Conservation (phyloP, 768 basidiomycete genomes). For the Harrya chromipes region DNA sequence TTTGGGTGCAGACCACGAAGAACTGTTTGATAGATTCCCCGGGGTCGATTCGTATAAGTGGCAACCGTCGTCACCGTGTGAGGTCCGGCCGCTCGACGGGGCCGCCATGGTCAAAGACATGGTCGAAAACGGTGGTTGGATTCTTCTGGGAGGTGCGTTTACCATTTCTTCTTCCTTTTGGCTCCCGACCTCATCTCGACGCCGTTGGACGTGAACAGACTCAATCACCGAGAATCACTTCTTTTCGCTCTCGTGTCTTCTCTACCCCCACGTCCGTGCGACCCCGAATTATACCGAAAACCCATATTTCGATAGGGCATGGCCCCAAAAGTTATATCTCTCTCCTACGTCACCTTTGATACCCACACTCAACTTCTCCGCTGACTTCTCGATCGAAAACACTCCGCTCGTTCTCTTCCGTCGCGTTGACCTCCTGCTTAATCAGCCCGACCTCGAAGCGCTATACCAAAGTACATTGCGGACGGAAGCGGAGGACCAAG, state of each 20-base stretch:
- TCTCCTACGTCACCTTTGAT: constrained; percentile 44
- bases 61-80: constrained; percentile 47
- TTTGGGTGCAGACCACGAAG: constrained; percentile 48
- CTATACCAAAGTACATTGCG: constrained; percentile 37
- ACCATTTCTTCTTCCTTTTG: neutral
- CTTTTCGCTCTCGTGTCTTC: constrained; percentile 65
- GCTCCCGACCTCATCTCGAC: neutral
- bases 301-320: constrained; percentile 56
- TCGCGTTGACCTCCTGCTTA: constrained; percentile 58
- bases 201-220: constrained; percentile 36
- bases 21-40: constrained; percentile 53
- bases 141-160: constrained; percentile 57
- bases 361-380: constrained; percentile 41
- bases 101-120: constrained; percentile 51
- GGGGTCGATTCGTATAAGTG: constrained; percentile 50
- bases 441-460: constrained; percentile 43
- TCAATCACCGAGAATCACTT: constrained; percentile 73
- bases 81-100: constrained; percentile 39
- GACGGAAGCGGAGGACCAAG: constrained; percentile 15
- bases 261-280: constrained; percentile 65
- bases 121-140: constrained; percentile 70
- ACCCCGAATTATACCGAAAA: constrained; percentile 58
- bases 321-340: constrained; percentile 64
- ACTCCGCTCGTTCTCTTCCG: constrained; percentile 68
- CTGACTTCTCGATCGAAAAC: constrained; percentile 48